A percentile compares a stretch with the other conserved stretches of the same genome.
phyloP scores from a whole-genome alignment of 768 basidiomycete species.

The Gloeophyllum trabeum region DNA sequence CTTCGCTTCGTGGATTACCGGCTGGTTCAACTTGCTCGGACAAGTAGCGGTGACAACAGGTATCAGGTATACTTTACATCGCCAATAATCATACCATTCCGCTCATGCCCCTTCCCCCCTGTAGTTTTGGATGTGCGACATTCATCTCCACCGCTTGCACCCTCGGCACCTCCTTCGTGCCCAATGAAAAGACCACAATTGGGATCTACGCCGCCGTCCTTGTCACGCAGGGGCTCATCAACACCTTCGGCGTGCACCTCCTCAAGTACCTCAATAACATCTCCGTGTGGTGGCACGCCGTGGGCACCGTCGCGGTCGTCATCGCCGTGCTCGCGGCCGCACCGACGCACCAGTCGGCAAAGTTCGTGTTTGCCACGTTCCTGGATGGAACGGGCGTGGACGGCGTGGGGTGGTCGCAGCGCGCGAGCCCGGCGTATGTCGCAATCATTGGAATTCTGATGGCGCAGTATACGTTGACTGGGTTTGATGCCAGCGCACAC shows the following conservation, averaged over 20 bases:
- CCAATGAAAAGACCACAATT: conserved; percentile 47
- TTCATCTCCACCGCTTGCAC: conserved; percentile 59
- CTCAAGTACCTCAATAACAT: conserved; percentile 61
- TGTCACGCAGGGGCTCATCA: conserved; percentile 56
- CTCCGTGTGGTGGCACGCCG: conserved; percentile 65
- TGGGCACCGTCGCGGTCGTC: conserved; percentile 56
- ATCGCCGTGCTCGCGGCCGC: conserved; percentile 65
- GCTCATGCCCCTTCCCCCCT: background rate
- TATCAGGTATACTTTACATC: conserved; percentile 33
- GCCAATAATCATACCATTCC: background rate
- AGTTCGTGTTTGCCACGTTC: conserved; percentile 62
- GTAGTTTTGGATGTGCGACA: conserved; percentile 52
- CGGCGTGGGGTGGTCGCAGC: conserved; percentile 47
- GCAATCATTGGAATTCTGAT: conserved; percentile 61
- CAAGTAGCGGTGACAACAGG: conserved; percentile 74
- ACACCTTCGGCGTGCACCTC: conserved; percentile 62
- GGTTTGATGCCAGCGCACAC: conserved; percentile 68
- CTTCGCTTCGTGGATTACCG: conserved; percentile 65
- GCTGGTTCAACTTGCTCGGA: conserved; percentile 66
- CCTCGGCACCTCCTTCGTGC: conserved; percentile 45
- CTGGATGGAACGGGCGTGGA: conserved; percentile 53
- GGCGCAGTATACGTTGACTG: conserved; percentile 71
- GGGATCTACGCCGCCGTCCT: conserved; percentile 65
- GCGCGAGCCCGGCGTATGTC: conserved; percentile 63
- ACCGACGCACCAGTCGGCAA: conserved; percentile 54